Evolutionary conservation across 2,329 filamentous ascomycete species (phyloP), one percentile per base, ranked within the genome.

Genomic region (Metarhizium anisopliae): DNA sequence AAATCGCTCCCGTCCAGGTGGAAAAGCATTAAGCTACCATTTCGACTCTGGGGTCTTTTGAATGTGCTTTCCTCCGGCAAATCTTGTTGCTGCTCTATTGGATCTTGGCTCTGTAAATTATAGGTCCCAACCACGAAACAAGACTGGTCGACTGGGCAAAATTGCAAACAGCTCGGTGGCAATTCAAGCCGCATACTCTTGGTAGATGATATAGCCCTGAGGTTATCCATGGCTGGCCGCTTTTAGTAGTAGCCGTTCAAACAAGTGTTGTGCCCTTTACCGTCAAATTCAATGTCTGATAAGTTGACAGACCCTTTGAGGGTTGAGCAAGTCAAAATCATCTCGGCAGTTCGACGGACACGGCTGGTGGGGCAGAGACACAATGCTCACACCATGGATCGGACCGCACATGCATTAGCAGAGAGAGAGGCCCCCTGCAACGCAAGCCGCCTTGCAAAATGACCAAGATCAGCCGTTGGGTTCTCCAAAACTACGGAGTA

Each of bases 41-140:
- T 87, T 45, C 90, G 84, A 52, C 72, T 80, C 66, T 91, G 87
- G 1, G 75, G 62, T 59, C 75, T 73, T 47, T 68, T 71, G 5
- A 55, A 47, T 4, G 60, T 38, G 10, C 6, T 18, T 32, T 29
- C 36, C 16, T 54, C 20, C 18, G 62, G 60, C 3, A 64, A 56
- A 14, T 8, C 43, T 16, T 66, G 61, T 7, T 60, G 58, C 20
- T 11, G 25, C 13, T 49, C 10, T 4, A 6, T 14, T 16, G 11
- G 10, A 2, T 62, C 64, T 52, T 76, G 67, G 58, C 78, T 77
- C 59, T 90, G 76, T 32, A 96, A 78, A 59, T 87, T 82, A 70
- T 96, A 96, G 1, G 92, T 96, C 43, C 92, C 93, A 51, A 96
- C 80, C 0, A 95, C 76, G 61, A 95, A 85, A 64, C 86, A 82